Percentiles rank a stretch among this genome's conserved stretches.
Conservation (phyloP, 768 basidiomycete species). For the Lactarius sp. region DNA sequence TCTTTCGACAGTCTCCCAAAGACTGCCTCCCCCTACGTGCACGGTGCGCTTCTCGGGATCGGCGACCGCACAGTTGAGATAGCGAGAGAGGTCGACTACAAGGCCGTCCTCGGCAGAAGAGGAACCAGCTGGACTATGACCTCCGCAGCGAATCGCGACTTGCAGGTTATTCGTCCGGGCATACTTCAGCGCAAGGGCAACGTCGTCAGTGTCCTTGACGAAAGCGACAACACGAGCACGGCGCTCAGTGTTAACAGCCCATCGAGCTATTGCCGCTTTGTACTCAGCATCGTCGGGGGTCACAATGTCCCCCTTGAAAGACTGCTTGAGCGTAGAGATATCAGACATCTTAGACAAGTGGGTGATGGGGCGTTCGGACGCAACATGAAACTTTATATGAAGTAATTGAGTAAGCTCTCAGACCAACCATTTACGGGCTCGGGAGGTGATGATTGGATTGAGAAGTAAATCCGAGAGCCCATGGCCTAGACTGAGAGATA, state of each 20-base stretch:
- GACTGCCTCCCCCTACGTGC: slow-evolving; percentile 43
- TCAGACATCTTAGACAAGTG: slow-evolving; percentile 17
- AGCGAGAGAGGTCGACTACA: slow-evolving; percentile 46
- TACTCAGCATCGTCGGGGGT: slow-evolving; percentile 38
- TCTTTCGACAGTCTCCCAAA: slow-evolving; percentile 45
- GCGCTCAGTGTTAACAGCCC: slow-evolving; percentile 39
- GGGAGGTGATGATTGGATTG: no score
- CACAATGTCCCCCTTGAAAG: slow-evolving; percentile 43
- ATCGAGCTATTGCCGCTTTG: slow-evolving; percentile 38
- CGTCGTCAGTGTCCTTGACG: slow-evolving; percentile 40
- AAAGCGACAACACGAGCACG: slow-evolving; percentile 41
- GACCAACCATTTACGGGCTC: no score
- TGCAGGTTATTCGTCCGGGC: slow-evolving; percentile 35
- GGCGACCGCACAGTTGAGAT: slow-evolving; percentile 37
- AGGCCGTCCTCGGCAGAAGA: slow-evolving; percentile 45
- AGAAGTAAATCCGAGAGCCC: no score
- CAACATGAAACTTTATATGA: no score
- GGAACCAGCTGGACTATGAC: slow-evolving; percentile 41
- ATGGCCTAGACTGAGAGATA: no score
- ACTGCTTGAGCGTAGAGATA: slow-evolving; percentile 23
- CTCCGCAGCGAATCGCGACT: slow-evolving; percentile 47
- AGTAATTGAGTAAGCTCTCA: background rate
- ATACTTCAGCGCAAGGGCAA: slow-evolving; percentile 35
- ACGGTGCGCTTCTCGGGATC: slow-evolving; percentile 38
- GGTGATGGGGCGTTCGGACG: background rate